Percentiles rank a stretch among this genome's conserved stretches.
These are phyloP conservation scores for Dioscorea dumetorum DNA, from an alignment of 106 monocot species.

Conservation along the genomic window DNA sequence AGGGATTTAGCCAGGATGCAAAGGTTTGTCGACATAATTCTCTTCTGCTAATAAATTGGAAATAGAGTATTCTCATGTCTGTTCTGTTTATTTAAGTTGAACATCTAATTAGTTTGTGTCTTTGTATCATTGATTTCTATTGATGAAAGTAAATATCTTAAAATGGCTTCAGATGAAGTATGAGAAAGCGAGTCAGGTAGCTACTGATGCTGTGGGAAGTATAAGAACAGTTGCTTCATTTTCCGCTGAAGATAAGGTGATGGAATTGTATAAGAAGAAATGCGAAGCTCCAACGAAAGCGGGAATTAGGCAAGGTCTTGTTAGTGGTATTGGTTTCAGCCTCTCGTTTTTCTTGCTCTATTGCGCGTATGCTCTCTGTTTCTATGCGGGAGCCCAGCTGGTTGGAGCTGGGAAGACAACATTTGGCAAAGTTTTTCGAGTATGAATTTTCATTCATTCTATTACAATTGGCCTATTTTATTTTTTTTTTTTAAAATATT, in stretches of 20 bases:
- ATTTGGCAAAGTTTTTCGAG: slow-evolving; percentile 48
- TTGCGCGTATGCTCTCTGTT: slow-evolving; percentile 45
- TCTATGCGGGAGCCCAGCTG: slow-evolving; percentile 54
- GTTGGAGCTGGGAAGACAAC: slow-evolving; percentile 45
- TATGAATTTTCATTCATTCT: slow-evolving; percentile 10
- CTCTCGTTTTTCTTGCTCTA: slow-evolving; percentile 45
- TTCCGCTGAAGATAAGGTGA: slow-evolving; percentile 58
- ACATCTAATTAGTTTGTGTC: too few relatives aligned
- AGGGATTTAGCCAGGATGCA: slow-evolving; percentile 50
- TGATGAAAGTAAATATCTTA: background rate
- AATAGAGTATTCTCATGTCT: too few relatives aligned
- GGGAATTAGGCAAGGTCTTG: slow-evolving; percentile 42
- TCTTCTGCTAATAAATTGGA: too few relatives aligned
- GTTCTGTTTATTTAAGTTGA: too few relatives aligned
- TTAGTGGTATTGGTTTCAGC: slow-evolving; percentile 47
- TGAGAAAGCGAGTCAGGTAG: slow-evolving; percentile 64
- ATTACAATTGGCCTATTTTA: too few relatives aligned
- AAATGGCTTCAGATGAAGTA: slow-evolving; percentile 48
- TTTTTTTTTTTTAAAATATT: background rate
- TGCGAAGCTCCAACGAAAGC: slow-evolving; percentile 43
- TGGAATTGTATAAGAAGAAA: slow-evolving; percentile 54
- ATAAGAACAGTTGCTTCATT: slow-evolving; percentile 65
- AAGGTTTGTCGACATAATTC: slow-evolving; percentile 22
- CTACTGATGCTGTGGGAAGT: slow-evolving; percentile 57
- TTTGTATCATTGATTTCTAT: background rate